These are phyloP conservation scores for Rhodotorula sp. DNA, from an alignment of 1,284 basidiomycete genomes.

Conservation along the genomic window DNA sequence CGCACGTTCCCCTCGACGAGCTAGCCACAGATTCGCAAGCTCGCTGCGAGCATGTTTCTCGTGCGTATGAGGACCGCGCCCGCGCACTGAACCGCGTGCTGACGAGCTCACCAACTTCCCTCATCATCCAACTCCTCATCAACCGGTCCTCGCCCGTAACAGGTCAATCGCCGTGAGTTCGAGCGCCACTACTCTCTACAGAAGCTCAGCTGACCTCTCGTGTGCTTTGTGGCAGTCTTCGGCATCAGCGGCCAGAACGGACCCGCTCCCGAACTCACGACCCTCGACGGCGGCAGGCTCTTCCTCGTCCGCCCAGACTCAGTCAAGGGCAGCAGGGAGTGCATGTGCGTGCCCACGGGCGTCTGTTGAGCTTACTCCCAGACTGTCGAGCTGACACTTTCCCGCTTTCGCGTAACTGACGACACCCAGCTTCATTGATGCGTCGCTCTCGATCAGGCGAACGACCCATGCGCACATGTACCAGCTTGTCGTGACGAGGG, in stretches of 20 bases:
- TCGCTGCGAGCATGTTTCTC: conserved; percentile 22
- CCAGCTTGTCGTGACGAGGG: conserved; percentile 91
- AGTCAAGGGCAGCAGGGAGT: conserved; percentile 87
- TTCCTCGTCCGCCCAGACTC: conserved; percentile 87
- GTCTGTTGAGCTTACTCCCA: neutral
- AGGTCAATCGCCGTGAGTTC: conserved; percentile 29
- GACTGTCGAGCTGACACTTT: too few relatives aligned
- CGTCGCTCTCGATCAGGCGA: conserved; percentile 88
- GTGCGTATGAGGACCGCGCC: neutral
- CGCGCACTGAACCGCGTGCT: neutral
- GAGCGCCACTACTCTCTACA: rapidly evolving
- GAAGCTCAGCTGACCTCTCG: too few relatives aligned
- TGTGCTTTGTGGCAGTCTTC: conserved; percentile 11
- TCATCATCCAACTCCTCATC: conserved; percentile 16
- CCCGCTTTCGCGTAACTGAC: neutral
- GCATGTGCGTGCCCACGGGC: conserved; percentile 71
- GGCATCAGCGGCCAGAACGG: conserved; percentile 10
- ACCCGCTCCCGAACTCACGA: conserved; percentile 73
- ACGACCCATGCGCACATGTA: conserved; percentile 80
- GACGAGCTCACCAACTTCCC: neutral
- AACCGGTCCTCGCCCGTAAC: neutral
- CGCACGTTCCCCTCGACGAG: neutral
- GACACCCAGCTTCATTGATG: conserved; percentile 78
- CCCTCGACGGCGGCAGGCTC: conserved; percentile 87
- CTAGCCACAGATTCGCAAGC: neutral